phyloP scores from a whole-genome alignment of 495 filamentous ascomycete species.

The Evansstolkia leycettana region DNA sequence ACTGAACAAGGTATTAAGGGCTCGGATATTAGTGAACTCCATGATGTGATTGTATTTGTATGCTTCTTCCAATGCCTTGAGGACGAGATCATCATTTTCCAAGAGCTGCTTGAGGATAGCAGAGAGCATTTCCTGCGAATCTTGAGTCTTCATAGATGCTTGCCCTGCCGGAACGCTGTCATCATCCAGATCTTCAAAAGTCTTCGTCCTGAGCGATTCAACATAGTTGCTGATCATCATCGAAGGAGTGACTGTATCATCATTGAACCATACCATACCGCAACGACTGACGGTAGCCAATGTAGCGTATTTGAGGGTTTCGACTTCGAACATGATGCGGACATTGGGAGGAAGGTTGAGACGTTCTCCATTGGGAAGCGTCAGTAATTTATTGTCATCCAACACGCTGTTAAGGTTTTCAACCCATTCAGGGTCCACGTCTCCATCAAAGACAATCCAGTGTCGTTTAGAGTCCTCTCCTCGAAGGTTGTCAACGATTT shows the following conservation, averaged over 20 bases:
- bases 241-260: slow-evolving; percentile 80
- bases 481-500: slow-evolving; percentile 97
- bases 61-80: slow-evolving; percentile 62
- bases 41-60: slow-evolving; percentile 86
- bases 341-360: slow-evolving; percentile 89
- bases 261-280: slow-evolving; percentile 99
- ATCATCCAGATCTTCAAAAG: slow-evolving; percentile 91
- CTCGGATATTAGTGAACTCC: slow-evolving; percentile 87
- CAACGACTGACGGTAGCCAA: slow-evolving; percentile 95
- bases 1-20: slow-evolving; percentile 86
- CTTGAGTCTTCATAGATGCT: slow-evolving; percentile 59
- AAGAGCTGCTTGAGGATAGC: slow-evolving; percentile 64
- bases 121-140: slow-evolving; percentile 63
- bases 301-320: slow-evolving; percentile 95
- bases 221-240: slow-evolving; percentile 95
- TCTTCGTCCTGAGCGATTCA: slow-evolving; percentile 61
- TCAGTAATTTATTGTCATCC: slow-evolving; percentile 96
- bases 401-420: slow-evolving; percentile 99
- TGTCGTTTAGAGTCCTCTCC: slow-evolving; percentile 93
- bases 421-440: slow-evolving; percentile 98
- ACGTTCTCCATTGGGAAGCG: slow-evolving; percentile 93
- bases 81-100: slow-evolving; percentile 63
- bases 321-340: slow-evolving; percentile 98
- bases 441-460: slow-evolving; percentile 98
- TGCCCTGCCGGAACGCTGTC: slow-evolving; percentile 74